Percentiles rank a stretch among this genome's conserved stretches.
Evolutionary conservation across 305 asterid genomes (phyloP).

Genomic region (Coffea humblotiana): DNA sequence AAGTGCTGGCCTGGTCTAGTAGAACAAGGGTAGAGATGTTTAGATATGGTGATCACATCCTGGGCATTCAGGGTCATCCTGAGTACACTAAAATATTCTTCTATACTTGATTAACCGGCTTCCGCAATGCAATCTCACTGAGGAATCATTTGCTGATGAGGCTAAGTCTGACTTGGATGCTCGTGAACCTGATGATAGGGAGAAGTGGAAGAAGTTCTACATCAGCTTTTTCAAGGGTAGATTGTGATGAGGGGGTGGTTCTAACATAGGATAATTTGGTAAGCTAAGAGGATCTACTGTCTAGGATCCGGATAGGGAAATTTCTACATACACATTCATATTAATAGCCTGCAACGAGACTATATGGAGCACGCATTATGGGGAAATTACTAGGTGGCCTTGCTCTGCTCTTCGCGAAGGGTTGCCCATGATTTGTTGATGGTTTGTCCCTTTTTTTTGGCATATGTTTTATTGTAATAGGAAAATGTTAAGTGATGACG

Average conservation of each 20-base stretch:
- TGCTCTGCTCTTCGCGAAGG: no score
- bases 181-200: constrained; percentile 49
- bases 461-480: no score
- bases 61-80: constrained; percentile 93
- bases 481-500: no score
- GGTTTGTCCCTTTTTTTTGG: no score
- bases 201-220: constrained; percentile 72
- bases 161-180: constrained; percentile 48
- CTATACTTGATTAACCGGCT: constrained; percentile 63
- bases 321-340: no score
- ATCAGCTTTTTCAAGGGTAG: constrained; percentile 70
- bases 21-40: constrained; percentile 78
- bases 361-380: no score
- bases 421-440: no score
- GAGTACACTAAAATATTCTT: constrained; percentile 82
- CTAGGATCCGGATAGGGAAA: no score
- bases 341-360: no score
- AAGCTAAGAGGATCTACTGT: no score
- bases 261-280: no score
- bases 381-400: no score
- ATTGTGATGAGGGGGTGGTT: constrained; percentile 30
- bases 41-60: constrained; percentile 56
- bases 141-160: constrained; percentile 55
- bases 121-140: constrained; percentile 34
- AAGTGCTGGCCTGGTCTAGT: constrained; percentile 63